Evolutionary conservation across 2,329 filamentous ascomycete species (phyloP), one percentile per base, ranked within the genome.

Genomic region (Coniochaeta sp.): DNA sequence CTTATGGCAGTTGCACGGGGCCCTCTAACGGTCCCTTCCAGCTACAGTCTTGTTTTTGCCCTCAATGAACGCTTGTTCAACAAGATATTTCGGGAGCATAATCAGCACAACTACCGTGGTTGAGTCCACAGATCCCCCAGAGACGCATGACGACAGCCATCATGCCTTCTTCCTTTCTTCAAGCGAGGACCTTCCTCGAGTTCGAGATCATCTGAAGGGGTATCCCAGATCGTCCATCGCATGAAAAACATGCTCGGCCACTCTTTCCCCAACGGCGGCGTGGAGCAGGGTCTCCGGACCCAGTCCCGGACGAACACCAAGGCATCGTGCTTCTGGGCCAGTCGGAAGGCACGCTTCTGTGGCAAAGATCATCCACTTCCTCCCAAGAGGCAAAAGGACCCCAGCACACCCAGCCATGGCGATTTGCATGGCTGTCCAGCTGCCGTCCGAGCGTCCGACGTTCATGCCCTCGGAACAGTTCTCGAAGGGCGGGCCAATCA

Each of bases 381-480:
- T 31, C n/a, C n/a, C n/a, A n/a, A 14, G 45, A 31, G 45, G 45
- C 26, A 22, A 26, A 26, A 20, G 38, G 22, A 24, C 10, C 38
- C 38, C 38, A 42, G 24, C 24, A 30, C 12, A 26, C 7, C 33
- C 27, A 22, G 38, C 18, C n/a, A n/a, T n/a, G n/a, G n/a, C n/a
- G n/a, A n/a, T 27, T n/a, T 27, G 48, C 22, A 27, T 26, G 48
- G 32, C 13, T 10, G 3, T 22, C 33, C 10, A 20, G 26, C 30
- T 35, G 32, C 35, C 40, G 42, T 40, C 22, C 42, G 27, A 48
- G 50, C 50, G 50, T 48, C 50, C 40, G 18, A 48, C 9, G 50
- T 48, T 51, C 30, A 51, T 51, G 50, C 50, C n/a, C 38, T 51
- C 40, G 45, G 49, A 45, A 27, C 22, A 46, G 49, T 51, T 51